phyloP scores from a whole-genome alignment of 139 green algal genomes.

The Tetradesmus lagerheimii region DNA sequence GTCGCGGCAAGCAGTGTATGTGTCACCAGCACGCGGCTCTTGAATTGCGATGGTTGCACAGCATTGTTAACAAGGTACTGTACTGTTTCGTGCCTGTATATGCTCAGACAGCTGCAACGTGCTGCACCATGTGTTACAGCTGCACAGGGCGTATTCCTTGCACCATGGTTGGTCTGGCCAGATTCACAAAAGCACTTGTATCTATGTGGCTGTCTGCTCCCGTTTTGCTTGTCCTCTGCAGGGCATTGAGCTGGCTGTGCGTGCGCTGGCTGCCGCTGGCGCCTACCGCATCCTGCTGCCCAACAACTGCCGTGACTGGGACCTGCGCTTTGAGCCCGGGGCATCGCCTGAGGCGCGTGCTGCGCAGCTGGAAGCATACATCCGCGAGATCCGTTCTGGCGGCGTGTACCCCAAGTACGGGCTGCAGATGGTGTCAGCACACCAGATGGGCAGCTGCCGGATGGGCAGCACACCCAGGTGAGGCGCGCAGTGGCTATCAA shows the following conservation, averaged over 20 bases:
- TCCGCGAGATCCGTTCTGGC: conserved; percentile 21
- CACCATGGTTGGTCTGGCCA: no score
- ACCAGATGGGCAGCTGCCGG: conserved; percentile 80
- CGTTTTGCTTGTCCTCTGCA: background rate
- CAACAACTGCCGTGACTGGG: background rate
- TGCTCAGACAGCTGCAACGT: no score
- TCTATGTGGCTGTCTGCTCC: background rate
- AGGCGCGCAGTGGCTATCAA: background rate
- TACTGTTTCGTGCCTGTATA: no score
- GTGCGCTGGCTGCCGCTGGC: conserved; percentile 64
- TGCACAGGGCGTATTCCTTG: no score
- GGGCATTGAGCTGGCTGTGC: conserved; percentile 42
- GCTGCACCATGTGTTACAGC: no score
- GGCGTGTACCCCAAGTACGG: conserved; percentile 45
- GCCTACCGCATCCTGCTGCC: conserved; percentile 52
- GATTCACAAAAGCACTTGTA: no score
- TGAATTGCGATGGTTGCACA: no score
- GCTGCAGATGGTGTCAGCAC: conserved; percentile 61
- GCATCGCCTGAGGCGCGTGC: background rate
- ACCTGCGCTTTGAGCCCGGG: background rate
- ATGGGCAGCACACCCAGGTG: conserved; percentile 64
- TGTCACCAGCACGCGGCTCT: no score
- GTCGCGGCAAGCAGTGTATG: background rate
- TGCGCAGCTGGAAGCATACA: conserved; percentile 55
- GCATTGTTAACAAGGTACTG: no score